These are phyloP conservation scores for Penicillium fuscoglaucum DNA, from an alignment of 2,329 filamentous ascomycete species.

Conservation along the genomic window DNA sequence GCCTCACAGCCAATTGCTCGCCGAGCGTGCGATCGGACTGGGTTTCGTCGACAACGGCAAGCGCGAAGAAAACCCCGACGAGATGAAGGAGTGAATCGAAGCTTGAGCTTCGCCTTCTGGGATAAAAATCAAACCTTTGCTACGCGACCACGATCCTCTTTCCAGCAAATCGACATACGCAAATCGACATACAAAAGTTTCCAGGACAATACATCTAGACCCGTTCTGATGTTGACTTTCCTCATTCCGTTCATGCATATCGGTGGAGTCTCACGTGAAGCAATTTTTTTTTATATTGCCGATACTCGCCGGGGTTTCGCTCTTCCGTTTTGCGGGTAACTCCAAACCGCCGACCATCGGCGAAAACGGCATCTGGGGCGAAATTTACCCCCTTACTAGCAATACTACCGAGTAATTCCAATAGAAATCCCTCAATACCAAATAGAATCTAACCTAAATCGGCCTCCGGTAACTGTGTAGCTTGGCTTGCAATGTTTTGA, in stretches of 20 bases:
- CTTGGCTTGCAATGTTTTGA: conserved; percentile 7
- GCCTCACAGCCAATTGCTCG: conserved; percentile 81
- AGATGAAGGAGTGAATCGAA: conserved; percentile 43
- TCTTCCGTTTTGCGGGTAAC: conserved; percentile 32
- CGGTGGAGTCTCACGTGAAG: conserved; percentile 27
- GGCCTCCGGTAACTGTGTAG: conserved; percentile 22
- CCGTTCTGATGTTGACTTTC: conserved; percentile 2
- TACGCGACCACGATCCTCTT: conserved; percentile 15
- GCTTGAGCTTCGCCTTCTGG: not conserved
- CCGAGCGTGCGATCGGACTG: conserved; percentile 76
- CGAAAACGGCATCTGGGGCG: conserved; percentile 21
- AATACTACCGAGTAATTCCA: conserved; percentile 27
- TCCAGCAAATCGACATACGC: conserved; percentile 9
- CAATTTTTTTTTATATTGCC: conserved; percentile 31
- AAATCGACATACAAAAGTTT: conserved; percentile 11
- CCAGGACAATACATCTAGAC: conserved; percentile 3
- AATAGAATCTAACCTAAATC: conserved; percentile 26
- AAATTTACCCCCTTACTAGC: conserved; percentile 35
- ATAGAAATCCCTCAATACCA: conserved; percentile 33
- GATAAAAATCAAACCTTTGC: conserved; percentile 11
- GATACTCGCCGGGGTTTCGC: conserved; percentile 30
- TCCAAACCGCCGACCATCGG: conserved; percentile 34
- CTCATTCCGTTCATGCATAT: conserved; percentile 11
- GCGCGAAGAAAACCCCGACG: conserved; percentile 39
- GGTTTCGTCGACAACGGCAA: conserved; percentile 64